A percentile compares a stretch with the other conserved stretches of the same genome.
These are phyloP conservation scores for Nigrospora sphaerica DNA, from an alignment of 2,329 filamentous ascomycete species.

Conservation along the genomic window DNA sequence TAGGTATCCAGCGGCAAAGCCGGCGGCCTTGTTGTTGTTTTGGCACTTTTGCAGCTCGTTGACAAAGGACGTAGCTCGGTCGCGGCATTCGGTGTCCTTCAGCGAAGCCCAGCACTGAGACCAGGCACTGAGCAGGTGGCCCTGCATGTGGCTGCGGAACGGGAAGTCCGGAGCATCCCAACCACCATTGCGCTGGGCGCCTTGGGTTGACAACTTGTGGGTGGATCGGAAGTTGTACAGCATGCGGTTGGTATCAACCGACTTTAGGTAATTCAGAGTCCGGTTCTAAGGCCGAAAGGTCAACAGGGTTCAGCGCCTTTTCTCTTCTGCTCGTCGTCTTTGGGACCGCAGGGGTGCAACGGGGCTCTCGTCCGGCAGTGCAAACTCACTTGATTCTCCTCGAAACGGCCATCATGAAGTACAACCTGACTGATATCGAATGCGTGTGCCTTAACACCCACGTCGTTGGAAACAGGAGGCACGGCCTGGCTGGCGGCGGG, in stretches of 20 bases:
- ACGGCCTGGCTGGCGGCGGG: slow-evolving; percentile 13
- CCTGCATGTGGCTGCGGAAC: slow-evolving; percentile 43
- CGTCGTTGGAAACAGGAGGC: slow-evolving; percentile 18
- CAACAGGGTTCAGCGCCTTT: too few relatives aligned
- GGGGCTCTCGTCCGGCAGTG: too few relatives aligned
- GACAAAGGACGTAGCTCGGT: slow-evolving; percentile 37
- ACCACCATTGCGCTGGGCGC: slow-evolving; percentile 37
- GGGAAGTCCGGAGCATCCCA: slow-evolving; percentile 49
- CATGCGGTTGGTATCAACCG: slow-evolving; percentile 34
- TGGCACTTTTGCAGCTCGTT: slow-evolving; percentile 43
- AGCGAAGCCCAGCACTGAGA: slow-evolving; percentile 38
- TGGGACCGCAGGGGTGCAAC: too few relatives aligned
- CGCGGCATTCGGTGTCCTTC: slow-evolving; percentile 32
- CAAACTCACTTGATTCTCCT: slow-evolving; percentile 23
- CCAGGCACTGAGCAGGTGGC: slow-evolving; percentile 44
- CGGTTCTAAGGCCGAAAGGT: slow-evolving; percentile 25
- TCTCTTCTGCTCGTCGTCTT: too few relatives aligned
- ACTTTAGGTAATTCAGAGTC: slow-evolving; percentile 38
- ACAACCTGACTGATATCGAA: slow-evolving; percentile 33
- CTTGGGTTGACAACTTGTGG: slow-evolving; percentile 37
- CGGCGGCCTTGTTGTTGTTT: slow-evolving; percentile 36
- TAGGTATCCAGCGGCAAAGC: slow-evolving; percentile 38
- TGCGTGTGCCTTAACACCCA: slow-evolving; percentile 24
- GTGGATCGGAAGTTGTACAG: slow-evolving; percentile 41
- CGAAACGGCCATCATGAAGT: slow-evolving; percentile 29